These are phyloP conservation scores for Apiospora phragmitis DNA, from an alignment of 2,329 filamentous ascomycete genomes.

Conservation along the genomic window DNA sequence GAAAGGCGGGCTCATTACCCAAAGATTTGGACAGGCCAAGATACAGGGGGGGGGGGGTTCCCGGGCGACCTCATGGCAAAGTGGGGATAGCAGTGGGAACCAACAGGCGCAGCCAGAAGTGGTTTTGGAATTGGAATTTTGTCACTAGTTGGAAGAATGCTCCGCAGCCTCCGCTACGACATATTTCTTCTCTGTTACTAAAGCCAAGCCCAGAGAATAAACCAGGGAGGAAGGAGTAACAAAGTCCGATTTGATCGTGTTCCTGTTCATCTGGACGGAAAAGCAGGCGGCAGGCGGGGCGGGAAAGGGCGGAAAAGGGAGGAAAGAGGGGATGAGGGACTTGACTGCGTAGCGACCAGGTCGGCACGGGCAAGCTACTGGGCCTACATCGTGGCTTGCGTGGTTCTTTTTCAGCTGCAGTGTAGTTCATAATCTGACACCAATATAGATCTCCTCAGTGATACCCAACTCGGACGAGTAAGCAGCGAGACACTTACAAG, in stretches of 20 bases:
- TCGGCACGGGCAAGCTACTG: background rate
- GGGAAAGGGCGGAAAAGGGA: background rate
- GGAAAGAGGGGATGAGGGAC: background rate
- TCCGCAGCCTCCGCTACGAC: background rate
- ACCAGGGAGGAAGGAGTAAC: background rate
- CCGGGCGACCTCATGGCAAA: background rate
- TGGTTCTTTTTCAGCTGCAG: background rate
- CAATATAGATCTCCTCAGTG: conserved; percentile 4
- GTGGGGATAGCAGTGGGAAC: background rate
- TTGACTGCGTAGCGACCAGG: background rate
- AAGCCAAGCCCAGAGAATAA: background rate
- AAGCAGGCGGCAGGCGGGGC: background rate
- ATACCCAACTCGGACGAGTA: background rate
- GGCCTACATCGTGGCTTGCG: background rate
- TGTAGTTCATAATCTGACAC: conserved; percentile 2
- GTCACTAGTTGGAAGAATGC: background rate
- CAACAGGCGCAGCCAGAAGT: background rate
- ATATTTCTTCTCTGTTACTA: background rate
- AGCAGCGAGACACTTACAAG: background rate
- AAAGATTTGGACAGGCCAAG: conserved; percentile 5
- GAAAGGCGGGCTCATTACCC: background rate
- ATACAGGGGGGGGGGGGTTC: background rate
- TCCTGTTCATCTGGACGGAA: background rate
- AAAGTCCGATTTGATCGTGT: background rate
- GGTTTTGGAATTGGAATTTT: background rate